Conservation (phyloP, 2,329 filamentous ascomycete genomes). For the Xylaria sp. region DNA sequence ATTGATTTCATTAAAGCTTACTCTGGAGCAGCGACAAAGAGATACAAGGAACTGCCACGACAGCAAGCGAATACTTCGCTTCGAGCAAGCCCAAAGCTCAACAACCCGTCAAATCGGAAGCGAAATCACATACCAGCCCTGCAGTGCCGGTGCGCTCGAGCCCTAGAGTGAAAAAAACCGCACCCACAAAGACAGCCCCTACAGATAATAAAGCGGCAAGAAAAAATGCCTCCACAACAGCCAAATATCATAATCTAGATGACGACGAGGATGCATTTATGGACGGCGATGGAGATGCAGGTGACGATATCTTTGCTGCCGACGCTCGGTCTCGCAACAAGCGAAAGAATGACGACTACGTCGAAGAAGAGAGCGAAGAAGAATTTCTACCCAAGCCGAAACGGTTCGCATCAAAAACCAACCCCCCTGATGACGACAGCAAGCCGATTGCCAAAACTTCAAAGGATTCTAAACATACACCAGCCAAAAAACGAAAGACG, state of each 20-base stretch:
- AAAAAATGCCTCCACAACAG: slow-evolving; percentile 55
- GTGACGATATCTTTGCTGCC: slow-evolving; percentile 86
- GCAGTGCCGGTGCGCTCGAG: slow-evolving; percentile 63
- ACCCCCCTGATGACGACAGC: slow-evolving; percentile 43
- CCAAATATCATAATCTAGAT: slow-evolving; percentile 55
- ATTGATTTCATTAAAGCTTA: slow-evolving; percentile 29
- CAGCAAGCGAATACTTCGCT: slow-evolving; percentile 68
- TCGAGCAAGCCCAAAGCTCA: slow-evolving; percentile 57
- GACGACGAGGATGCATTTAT: slow-evolving; percentile 68
- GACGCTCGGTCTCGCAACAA: slow-evolving; percentile 73
- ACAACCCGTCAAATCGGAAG: slow-evolving; percentile 54
- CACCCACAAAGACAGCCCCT: slow-evolving; percentile 44
- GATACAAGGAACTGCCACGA: slow-evolving; percentile 61
- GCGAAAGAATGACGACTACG: slow-evolving; percentile 78
- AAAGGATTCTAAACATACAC: slow-evolving; percentile 48
- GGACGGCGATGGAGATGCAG: slow-evolving; percentile 75
- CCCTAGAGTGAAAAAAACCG: slow-evolving; percentile 58
- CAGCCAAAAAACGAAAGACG: slow-evolving; percentile 67
- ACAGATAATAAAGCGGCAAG: slow-evolving; percentile 52
- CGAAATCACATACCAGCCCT: slow-evolving; percentile 53
- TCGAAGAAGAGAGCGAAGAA: slow-evolving; percentile 78
- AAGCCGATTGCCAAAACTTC: slow-evolving; percentile 45
- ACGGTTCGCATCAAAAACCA: slow-evolving; percentile 60
- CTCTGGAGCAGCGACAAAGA: slow-evolving; percentile 51
- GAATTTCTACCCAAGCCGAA: slow-evolving; percentile 71